Base-by-base conservation (phyloP, 805 yeast species). In the Candida chilensis region DNA sequence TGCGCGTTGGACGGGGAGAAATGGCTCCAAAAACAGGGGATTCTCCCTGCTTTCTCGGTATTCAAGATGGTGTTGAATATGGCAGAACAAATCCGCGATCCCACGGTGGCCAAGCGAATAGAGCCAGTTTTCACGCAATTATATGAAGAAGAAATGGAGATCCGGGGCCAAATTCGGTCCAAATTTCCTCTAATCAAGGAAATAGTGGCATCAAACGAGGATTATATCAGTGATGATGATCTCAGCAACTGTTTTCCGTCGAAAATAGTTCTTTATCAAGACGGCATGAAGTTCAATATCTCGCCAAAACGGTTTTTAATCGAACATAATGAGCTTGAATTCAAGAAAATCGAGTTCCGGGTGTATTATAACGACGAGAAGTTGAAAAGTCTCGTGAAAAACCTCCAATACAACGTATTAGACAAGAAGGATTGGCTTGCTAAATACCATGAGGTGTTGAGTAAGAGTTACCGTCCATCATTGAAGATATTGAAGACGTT, bases 211-310 rank as follows among this genome's bases (percentile, higher is more conserved):
- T 50, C 48, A 15, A 56, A 44, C 10, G 32, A 40, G 22, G 76
- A 70, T 37, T 53, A 45, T 33, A 53, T 74, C 5, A 60, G 82
- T 1, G 87, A 79, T 48, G 67, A 67, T 16, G 67, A 67, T 25
- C 50, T 78, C 27, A 45, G 39, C 12, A 60, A 64, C 24, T 56
- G 72, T 1, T 76, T 65, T 27, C 81, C 84, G 1, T 67, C 83
- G 0, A 72, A 66, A 34, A 43, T 74, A 20, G 59, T 75, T 0
- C 31, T 71, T 2, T 36, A 47, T 1, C 48, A 57, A 17, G 48
- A 48, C 4, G 50, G 52, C 13, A 52, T 57, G 41, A 47, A 41
- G 17, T 52, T 48, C 56, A 45, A 37, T 34, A 43, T 64, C 50
- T 24, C 57, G 38, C 49, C 44, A 35, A 34, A 35, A 44, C 43